Evolutionary conservation across 169 alveolate species (phyloP).

Genomic region (Amoebophrya sp.): DNA sequence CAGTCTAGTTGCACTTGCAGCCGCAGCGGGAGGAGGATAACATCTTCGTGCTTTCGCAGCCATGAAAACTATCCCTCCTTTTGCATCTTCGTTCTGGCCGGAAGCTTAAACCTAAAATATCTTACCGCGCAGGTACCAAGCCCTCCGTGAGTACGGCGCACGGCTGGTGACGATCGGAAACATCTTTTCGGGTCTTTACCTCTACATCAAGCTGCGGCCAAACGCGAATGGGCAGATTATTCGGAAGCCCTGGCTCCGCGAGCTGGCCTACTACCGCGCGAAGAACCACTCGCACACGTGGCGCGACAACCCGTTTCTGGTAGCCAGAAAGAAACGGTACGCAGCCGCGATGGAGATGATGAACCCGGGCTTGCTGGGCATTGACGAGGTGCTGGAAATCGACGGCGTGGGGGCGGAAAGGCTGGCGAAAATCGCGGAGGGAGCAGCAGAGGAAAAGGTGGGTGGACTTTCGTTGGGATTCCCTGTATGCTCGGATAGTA

Average conservation of each 20-base stretch:
- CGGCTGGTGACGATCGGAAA: background rate
- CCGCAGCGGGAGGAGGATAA: no score
- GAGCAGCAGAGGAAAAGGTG: no score
- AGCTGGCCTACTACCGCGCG: background rate
- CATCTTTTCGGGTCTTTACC: background rate
- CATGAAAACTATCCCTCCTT: no score
- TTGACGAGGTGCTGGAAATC: background rate
- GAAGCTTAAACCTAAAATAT: no score
- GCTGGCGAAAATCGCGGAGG: no score
- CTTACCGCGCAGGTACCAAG: background rate
- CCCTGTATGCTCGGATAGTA: no score
- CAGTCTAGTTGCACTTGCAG: no score
- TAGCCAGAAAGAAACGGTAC: background rate
- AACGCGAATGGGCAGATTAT: background rate
- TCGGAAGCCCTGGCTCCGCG: background rate
- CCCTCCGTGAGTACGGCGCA: background rate
- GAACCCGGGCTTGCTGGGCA: background rate
- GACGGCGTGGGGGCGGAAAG: background rate
- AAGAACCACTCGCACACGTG: background rate
- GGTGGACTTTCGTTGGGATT: no score
- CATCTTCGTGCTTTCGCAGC: no score
- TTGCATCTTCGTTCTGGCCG: no score
- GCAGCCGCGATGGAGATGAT: background rate
- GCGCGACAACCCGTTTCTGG: background rate
- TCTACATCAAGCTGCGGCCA: background rate